Conservation (phyloP, 305 asterid species). For the Rubia tinctorum region DNA sequence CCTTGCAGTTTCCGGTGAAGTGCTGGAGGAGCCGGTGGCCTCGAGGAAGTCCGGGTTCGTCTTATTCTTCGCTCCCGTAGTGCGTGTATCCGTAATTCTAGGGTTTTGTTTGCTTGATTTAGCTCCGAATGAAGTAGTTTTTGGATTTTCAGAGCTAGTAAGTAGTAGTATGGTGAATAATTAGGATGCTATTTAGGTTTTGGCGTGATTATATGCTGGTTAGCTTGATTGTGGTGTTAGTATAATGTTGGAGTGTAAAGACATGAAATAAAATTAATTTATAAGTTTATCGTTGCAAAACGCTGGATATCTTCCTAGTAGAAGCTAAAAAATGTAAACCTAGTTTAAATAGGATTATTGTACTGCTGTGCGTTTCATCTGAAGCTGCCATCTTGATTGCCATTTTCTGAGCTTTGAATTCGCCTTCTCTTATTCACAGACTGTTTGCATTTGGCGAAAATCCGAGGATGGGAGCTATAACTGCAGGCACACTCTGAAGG, state of each 20-base stretch:
- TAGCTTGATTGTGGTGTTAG: neutral
- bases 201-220: neutral
- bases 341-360: neutral
- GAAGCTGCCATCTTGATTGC: neutral
- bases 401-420: neutral
- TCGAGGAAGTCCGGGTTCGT: constrained; percentile 72
- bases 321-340: neutral
- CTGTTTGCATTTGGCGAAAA: constrained; percentile 91
- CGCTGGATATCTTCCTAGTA: too few relatives aligned
- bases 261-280: neutral
- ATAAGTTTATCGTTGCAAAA: too few relatives aligned
- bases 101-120: constrained; percentile 10
- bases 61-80: neutral
- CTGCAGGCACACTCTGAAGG: constrained; percentile 71
- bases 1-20: constrained; percentile 99
- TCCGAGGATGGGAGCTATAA: constrained; percentile 72
- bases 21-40: constrained; percentile 97
- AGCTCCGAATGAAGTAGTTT: too few relatives aligned
- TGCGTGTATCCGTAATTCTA: neutral
- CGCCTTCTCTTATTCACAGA: constrained; percentile 41
- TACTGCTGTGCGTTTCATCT: neutral
- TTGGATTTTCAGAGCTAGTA: too few relatives aligned
- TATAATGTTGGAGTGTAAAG: neutral
- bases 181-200: neutral
- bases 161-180: too few relatives aligned